Conservation (phyloP, 129 eudicot genomes). For the Helianthus tuberosus region DNA sequence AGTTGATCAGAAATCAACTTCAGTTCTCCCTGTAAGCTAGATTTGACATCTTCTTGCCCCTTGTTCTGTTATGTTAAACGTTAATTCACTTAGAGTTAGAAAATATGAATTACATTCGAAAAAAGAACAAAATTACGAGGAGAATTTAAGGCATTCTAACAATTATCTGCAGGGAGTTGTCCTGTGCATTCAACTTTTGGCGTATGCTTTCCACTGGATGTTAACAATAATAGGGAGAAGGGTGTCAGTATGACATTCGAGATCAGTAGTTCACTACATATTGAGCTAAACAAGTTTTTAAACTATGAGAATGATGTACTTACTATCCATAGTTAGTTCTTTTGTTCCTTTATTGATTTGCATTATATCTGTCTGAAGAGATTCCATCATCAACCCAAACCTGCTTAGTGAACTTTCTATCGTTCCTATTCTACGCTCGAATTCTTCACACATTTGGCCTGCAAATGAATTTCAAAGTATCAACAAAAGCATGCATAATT, state of each 20-base stretch:
- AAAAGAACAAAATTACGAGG: conserved; percentile 13
- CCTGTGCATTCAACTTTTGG: conserved; percentile 69
- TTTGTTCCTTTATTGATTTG: conserved; percentile 85
- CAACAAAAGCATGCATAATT: conserved; percentile 20
- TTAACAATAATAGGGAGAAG: conserved; percentile 23
- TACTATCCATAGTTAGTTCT: conserved; percentile 73
- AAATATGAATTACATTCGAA: conserved; percentile 4
- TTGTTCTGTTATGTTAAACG: conserved; percentile 49
- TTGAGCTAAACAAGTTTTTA: conserved; percentile 4
- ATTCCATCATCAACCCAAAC: conserved; percentile 80
- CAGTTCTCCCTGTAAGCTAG: conserved; percentile 53
- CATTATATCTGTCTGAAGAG: conserved; percentile 89
- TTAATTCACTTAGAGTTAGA: conserved; percentile 24
- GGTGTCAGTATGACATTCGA: conserved; percentile 16
- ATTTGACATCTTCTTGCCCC: conserved; percentile 79
- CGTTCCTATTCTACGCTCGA: conserved; percentile 75
- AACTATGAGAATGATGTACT: conserved; percentile 38
- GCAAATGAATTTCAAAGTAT: conserved; percentile 36
- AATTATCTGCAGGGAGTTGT: conserved; percentile 64
- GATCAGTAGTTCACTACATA: background rate
- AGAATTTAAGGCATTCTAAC: conserved; percentile 43
- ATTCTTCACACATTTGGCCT: conserved; percentile 83
- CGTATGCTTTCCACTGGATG: conserved; percentile 71
- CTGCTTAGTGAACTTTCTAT: conserved; percentile 81
- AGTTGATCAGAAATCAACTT: conserved; percentile 59